A percentile compares a stretch with the other conserved stretches of the same genome.
phyloP scores from a whole-genome alignment of 371 early-diverging fungal genomes.

The Chytridiales sp. region DNA sequence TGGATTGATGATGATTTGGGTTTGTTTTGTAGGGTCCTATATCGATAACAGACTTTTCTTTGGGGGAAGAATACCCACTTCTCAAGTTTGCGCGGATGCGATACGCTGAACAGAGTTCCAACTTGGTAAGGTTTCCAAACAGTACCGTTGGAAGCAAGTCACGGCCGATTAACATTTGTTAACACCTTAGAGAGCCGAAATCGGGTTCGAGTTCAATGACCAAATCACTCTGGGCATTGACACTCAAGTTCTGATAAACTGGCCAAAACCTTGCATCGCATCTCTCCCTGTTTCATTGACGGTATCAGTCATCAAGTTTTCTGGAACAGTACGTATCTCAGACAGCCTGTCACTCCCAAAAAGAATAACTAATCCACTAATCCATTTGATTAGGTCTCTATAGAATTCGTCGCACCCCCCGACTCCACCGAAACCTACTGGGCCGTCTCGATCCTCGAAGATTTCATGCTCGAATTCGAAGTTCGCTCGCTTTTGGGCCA shows the following conservation, averaged over 20 bases:
- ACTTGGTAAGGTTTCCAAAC: constrained; percentile 54
- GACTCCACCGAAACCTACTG: constrained; percentile 39
- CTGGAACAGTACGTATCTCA: constrained; percentile 69
- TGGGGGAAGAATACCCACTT: constrained; percentile 87
- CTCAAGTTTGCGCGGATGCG: constrained; percentile 70
- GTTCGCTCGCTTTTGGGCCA: constrained; percentile 87
- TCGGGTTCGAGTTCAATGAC: constrained; percentile 73
- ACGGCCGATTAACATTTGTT: too few relatives aligned
- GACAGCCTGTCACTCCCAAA: not conserved
- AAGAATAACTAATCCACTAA: constrained; percentile 31
- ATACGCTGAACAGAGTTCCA: constrained; percentile 68
- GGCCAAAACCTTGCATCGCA: constrained; percentile 83
- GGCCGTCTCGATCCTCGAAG: constrained; percentile 44
- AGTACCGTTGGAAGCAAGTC: constrained; percentile 6
- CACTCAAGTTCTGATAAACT: constrained; percentile 81
- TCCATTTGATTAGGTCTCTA: constrained; percentile 48
- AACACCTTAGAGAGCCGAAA: constrained; percentile 61
- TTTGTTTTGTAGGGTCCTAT: constrained; percentile 76
- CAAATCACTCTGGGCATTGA: constrained; percentile 51
- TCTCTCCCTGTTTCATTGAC: constrained; percentile 86
- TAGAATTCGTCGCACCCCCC: constrained; percentile 57
- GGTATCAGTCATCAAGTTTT: constrained; percentile 79
- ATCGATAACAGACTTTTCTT: constrained; percentile 80
- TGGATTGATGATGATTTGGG: too few relatives aligned
- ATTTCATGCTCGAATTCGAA: constrained; percentile 70